A percentile compares a stretch with the other conserved stretches of the same genome.
These are phyloP conservation scores for Condylostoma magnum DNA, from an alignment of 169 alveolate genomes.

Conservation along the genomic window DNA sequence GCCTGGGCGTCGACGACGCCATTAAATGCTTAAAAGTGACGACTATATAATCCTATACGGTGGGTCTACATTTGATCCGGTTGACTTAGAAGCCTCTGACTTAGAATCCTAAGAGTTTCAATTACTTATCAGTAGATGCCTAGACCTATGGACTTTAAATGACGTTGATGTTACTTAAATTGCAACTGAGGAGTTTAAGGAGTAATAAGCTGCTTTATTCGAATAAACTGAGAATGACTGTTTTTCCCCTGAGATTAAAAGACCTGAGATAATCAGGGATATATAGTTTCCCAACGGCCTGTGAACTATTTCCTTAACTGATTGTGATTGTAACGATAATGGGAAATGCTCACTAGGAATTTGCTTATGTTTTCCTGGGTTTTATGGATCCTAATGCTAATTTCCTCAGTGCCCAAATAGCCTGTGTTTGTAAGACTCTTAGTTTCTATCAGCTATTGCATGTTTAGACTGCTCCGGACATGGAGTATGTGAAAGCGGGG, in stretches of 20 bases:
- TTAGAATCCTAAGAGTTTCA: background rate
- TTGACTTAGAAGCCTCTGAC: background rate
- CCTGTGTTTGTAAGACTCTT: conserved; percentile 7
- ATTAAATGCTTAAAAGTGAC: background rate
- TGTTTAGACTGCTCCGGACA: conserved; percentile 26
- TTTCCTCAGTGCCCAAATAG: background rate
- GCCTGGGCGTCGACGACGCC: conserved; percentile 1
- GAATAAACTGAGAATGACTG: conserved; percentile 2
- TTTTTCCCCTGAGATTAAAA: background rate
- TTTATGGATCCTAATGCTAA: conserved; percentile 22
- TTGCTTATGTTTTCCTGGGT: background rate
- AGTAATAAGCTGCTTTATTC: background rate
- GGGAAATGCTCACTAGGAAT: conserved; percentile 23
- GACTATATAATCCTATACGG: background rate
- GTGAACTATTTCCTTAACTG: background rate
- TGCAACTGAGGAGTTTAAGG: background rate
- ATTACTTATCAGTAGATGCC: background rate
- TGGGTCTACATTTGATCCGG: background rate
- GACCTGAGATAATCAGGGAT: background rate
- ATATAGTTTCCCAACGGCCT: conserved; percentile 26
- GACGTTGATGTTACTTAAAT: background rate
- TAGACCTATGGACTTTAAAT: background rate
- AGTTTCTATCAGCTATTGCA: conserved; percentile 1
- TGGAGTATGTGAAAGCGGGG: conserved; percentile 4
- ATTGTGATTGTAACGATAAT: conserved; percentile 16